phyloP scores from a whole-genome alignment of 306 rosid genomes.

The Dalbergia oliveri region DNA sequence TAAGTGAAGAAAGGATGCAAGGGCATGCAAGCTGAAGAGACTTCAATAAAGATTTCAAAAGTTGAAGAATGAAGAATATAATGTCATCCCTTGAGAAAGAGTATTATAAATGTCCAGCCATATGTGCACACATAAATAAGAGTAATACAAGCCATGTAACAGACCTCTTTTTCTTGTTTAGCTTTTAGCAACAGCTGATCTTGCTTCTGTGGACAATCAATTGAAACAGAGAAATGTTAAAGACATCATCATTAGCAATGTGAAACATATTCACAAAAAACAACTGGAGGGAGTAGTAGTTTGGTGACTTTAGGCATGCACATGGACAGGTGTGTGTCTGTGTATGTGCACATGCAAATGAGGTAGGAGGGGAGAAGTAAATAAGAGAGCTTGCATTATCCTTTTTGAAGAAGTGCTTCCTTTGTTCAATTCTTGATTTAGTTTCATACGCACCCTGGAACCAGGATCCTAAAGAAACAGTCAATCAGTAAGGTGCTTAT shows the following conservation, averaged over 20 bases:
- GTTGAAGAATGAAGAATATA: not conserved
- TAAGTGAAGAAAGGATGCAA: not conserved
- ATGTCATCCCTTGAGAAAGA: conserved; percentile 2
- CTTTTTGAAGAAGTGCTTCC: conserved; percentile 64
- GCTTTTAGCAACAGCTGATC: conserved; percentile 76
- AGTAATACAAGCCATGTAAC: conserved; percentile 36
- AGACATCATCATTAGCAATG: conserved; percentile 12
- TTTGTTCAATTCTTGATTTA: conserved; percentile 32
- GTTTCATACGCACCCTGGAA: conserved; percentile 39
- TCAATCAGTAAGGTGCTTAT: conserved; percentile 29
- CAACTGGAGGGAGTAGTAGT: not conserved
- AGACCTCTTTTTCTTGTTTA: conserved; percentile 76
- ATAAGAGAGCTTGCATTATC: conserved; percentile 62
- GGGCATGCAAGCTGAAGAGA: not conserved
- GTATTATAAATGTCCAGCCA: conserved; percentile 28
- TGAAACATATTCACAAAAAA: conserved; percentile 24
- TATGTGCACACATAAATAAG: conserved; percentile 15
- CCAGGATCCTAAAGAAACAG: conserved; percentile 64
- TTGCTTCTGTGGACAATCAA: conserved; percentile 60
- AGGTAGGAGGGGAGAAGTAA: conserved; percentile 30
- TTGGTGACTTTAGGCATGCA: conserved; percentile 31
- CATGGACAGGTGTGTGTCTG: not conserved
- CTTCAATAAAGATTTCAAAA: conserved; percentile 16
- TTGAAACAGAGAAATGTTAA: conserved; percentile 31
- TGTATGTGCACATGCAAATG: conserved; percentile 16